Conservation (phyloP, 768 basidiomycete genomes). For the Suillus plorans region DNA sequence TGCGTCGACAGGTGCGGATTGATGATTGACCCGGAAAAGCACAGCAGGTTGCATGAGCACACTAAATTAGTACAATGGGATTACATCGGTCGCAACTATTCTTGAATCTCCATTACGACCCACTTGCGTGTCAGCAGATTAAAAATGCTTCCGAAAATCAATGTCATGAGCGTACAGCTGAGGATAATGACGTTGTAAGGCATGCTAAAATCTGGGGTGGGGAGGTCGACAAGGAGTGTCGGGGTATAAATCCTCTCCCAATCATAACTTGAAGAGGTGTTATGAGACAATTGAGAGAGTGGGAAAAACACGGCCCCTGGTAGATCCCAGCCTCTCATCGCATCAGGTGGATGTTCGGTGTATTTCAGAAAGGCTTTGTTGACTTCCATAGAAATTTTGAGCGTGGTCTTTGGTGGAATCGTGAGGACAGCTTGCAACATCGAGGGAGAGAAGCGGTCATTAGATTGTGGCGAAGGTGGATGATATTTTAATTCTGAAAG, state of each 20-base stretch:
- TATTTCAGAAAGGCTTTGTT: conserved; percentile 86
- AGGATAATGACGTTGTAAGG: conserved; percentile 99
- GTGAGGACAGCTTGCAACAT: conserved; percentile 69
- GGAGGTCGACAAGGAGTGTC: conserved; percentile 84
- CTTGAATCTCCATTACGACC: conserved; percentile 47
- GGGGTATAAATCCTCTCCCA: conserved; percentile 68
- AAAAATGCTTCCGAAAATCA: conserved; percentile 92
- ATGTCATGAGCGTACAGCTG: conserved; percentile 85
- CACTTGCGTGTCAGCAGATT: conserved; percentile 83
- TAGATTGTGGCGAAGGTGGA: conserved; percentile 30
- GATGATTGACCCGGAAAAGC: not conserved
- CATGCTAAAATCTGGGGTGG: conserved; percentile 99
- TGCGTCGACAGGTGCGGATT: not conserved
- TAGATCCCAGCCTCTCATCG: conserved; percentile 92
- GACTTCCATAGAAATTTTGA: conserved; percentile 71
- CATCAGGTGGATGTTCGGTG: conserved; percentile 95
- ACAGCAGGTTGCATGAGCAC: not conserved
- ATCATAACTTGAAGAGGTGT: conserved; percentile 3
- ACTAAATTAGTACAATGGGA: not conserved
- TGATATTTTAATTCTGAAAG: conserved; percentile 64
- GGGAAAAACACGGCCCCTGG: conserved; percentile 79
- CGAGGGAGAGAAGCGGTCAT: conserved; percentile 43
- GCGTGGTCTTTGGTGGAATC: conserved; percentile 66
- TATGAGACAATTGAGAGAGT: not conserved
- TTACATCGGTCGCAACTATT: conserved; percentile 9